Evolutionary conservation across 176 grass and related monocot species (phyloP), one percentile per base, ranked within the genome.

Genomic region (Aechmea fasciata): DNA sequence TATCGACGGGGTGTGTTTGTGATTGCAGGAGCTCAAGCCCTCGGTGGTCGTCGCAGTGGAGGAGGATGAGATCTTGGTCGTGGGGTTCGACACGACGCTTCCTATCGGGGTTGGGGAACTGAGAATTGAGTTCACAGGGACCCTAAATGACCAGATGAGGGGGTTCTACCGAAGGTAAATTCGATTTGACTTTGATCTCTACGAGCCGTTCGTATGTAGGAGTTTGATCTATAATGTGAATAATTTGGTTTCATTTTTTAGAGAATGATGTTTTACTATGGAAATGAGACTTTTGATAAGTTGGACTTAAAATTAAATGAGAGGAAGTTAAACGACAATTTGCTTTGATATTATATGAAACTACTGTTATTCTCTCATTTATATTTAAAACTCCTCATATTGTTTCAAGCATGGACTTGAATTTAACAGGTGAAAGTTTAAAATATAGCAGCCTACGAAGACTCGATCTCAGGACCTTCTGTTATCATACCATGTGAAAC

Each of bases 141-240:
- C 73, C 13, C 79, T 96, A 51, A 90, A 87, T 25, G 83, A 96
- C 20, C 66, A 85, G 71, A 78, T 96, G 83, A 89, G 73, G 61
- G 93, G 93, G 1, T 92, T 92, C 73, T 96, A 92, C 68, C 55
- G 84, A 63, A 91, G 92, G 92, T 91, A 63, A 49, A n/a, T 0
- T 15, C 12, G 12, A 0, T 57, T 17, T 57, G 3, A 4, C 13
- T 15, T 15, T 15, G 13, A 3, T 1, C 7, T 57, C 17, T 55
- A 11, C 3, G 0, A 57, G 4, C 52, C 2, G 2, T 26, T 26
- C 25, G 1, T 26, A 26, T 2, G 25, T 26, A 26, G 25, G 25
- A 26, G 25, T 26, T 26, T 26, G 25, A 26, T 26, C 25, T 1
- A 26, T 2, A 26, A 26, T 26, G 25, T 26, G 25, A 26, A 26